Conservation (phyloP, 768 basidiomycete species). For the Infundibulicybe gibba region DNA sequence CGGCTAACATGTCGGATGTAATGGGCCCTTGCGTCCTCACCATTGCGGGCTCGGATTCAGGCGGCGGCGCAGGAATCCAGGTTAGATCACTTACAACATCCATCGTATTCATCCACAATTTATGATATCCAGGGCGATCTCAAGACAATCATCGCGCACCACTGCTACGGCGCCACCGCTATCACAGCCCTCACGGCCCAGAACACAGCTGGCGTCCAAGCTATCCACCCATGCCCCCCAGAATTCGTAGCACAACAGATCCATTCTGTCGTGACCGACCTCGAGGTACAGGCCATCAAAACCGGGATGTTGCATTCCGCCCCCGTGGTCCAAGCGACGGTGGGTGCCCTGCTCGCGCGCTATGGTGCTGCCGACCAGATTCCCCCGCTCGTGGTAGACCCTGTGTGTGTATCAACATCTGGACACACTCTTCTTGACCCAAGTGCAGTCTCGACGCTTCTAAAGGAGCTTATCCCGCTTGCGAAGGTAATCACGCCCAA, state of each 20-base stretch:
- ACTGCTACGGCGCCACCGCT: slow-evolving; percentile 78
- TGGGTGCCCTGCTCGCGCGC: slow-evolving; percentile 40
- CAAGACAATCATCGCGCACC: slow-evolving; percentile 76
- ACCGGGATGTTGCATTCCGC: slow-evolving; percentile 85
- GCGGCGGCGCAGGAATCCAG: slow-evolving; percentile 90
- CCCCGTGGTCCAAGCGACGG: slow-evolving; percentile 47
- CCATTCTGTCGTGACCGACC: slow-evolving; percentile 65
- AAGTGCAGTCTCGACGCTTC: slow-evolving; percentile 59
- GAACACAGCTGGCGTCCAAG: slow-evolving; percentile 83
- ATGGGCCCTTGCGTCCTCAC: slow-evolving; percentile 40
- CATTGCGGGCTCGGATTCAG: slow-evolving; percentile 79
- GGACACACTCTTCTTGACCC: slow-evolving; percentile 74
- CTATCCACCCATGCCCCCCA: slow-evolving; percentile 62
- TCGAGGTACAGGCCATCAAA: slow-evolving; percentile 72
- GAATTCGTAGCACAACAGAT: slow-evolving; percentile 77
- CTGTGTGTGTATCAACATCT: slow-evolving; percentile 89
- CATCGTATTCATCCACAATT: background rate
- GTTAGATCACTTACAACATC: slow-evolving; percentile 28
- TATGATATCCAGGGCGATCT: slow-evolving; percentile 65
- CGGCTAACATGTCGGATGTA: too few relatives aligned
- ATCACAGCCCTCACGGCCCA: slow-evolving; percentile 88
- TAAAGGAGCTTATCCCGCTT: slow-evolving; percentile 65
- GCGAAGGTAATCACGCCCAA: slow-evolving; percentile 82
- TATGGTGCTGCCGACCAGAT: slow-evolving; percentile 22
- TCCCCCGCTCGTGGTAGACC: slow-evolving; percentile 76